Percentiles rank a stretch among this genome's conserved stretches.
Conservation (phyloP, 257 asterid genomes). For the Thymus mandschuricus region DNA sequence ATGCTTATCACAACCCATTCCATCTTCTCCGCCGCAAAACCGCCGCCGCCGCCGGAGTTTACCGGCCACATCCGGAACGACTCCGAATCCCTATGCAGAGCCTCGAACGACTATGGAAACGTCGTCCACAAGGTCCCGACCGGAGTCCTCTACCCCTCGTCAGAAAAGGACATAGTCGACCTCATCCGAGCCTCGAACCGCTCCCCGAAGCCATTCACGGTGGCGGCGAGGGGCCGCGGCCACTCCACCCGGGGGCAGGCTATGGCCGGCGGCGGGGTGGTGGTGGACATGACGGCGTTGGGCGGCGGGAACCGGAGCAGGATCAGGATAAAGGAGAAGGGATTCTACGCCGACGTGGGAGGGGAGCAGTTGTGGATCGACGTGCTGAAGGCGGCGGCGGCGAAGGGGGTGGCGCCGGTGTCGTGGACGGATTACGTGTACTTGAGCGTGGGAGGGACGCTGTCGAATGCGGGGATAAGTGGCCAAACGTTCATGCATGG, state of each 20-base stretch:
- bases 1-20: conserved; percentile 35
- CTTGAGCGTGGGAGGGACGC: conserved; percentile 71
- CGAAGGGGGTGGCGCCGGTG: conserved; percentile 57
- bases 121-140: conserved; percentile 48
- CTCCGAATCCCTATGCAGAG: conserved; percentile 30
- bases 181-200: conserved; percentile 47
- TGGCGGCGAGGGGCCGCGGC: conserved; percentile 71
- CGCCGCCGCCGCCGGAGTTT: not conserved
- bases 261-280: conserved; percentile 65
- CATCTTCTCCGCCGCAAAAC: conserved; percentile 11
- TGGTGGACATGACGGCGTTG: conserved; percentile 62
- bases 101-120: conserved; percentile 69
- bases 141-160: conserved; percentile 55
- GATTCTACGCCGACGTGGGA: conserved; percentile 69
- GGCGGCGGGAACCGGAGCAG: not conserved
- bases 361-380: conserved; percentile 72
- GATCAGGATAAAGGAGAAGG: conserved; percentile 47
- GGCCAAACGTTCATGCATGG: conserved; percentile 67
- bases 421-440: conserved; percentile 83
- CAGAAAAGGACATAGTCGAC: conserved; percentile 43
- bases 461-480: conserved; percentile 77
- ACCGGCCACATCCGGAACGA: conserved; percentile 40
- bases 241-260: conserved; percentile 78
- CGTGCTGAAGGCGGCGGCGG: conserved; percentile 41
- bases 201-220: conserved; percentile 39